These are phyloP conservation scores for Hirsutella thompsonii DNA, from an alignment of 2,329 filamentous ascomycete genomes.

Conservation along the genomic window DNA sequence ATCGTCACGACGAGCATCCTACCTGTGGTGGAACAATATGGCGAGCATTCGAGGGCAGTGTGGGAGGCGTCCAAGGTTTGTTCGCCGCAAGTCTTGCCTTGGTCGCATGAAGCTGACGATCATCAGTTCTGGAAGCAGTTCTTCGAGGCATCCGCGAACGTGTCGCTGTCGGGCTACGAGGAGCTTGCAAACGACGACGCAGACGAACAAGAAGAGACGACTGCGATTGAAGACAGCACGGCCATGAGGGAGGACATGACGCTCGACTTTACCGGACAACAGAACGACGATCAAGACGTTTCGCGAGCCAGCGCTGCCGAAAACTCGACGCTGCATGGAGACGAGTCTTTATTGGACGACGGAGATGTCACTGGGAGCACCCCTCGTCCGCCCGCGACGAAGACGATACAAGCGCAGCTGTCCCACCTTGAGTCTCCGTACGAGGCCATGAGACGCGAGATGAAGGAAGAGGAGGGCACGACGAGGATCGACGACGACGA, in stretches of 20 bases:
- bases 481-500: conserved; percentile 26
- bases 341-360: conserved; percentile 59
- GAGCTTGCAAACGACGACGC: conserved; percentile 62
- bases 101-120: not conserved
- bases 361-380: conserved; percentile 54
- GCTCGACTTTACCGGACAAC: conserved; percentile 31
- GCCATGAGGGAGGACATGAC: conserved; percentile 43
- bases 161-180: conserved; percentile 90
- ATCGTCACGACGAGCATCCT: conserved; percentile 92
- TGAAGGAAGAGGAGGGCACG: conserved; percentile 34
- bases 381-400: conserved; percentile 42
- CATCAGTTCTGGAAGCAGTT: conserved; percentile 97
- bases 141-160: conserved; percentile 96
- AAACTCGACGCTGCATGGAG: conserved; percentile 25
- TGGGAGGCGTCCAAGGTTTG: conserved; percentile 91
- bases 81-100: not conserved
- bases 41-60: conserved; percentile 81
- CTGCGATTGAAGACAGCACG: conserved; percentile 35
- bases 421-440: conserved; percentile 65
- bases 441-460: conserved; percentile 56
- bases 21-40: conserved; percentile 89
- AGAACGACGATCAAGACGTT: conserved; percentile 23
- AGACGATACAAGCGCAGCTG: conserved; percentile 37
- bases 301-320: conserved; percentile 18
- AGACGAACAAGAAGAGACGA: conserved; percentile 36